Evolutionary conservation across 345 rosid genomes (phyloP).

Genomic region (Moricandia moricandioides): DNA sequence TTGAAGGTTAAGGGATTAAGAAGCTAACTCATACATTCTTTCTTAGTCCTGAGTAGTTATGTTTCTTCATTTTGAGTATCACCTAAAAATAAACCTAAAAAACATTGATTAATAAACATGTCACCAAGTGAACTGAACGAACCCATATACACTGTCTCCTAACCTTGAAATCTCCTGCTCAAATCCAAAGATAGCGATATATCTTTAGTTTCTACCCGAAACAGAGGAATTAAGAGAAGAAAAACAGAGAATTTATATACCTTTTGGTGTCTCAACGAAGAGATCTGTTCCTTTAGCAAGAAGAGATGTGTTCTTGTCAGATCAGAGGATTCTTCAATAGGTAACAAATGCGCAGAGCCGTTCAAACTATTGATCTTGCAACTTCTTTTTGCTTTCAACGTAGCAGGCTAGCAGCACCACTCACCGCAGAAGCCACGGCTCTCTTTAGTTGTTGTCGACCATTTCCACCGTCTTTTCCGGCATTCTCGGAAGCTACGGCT

Average conservation of each 20-base stretch:
- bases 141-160: too few relatives aligned
- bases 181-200: constrained; percentile 3
- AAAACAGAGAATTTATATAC: constrained; percentile 41
- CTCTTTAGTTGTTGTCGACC: constrained; percentile 40
- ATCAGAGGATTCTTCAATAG: constrained; percentile 57
- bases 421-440: constrained; percentile 90
- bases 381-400: constrained; percentile 75
- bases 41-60: constrained; percentile 66
- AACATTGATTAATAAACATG: not conserved
- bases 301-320: constrained; percentile 47
- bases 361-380: constrained; percentile 56
- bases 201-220: not conserved
- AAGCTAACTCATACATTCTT: constrained; percentile 45
- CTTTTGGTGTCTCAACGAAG: constrained; percentile 74
- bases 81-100: constrained; percentile 41
- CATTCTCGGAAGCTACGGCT: constrained; percentile 67
- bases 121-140: too few relatives aligned
- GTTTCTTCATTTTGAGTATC: constrained; percentile 61
- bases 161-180: constrained; percentile 65
- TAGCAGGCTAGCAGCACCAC: constrained; percentile 93
- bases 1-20: not conserved
- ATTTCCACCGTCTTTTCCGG: constrained; percentile 27
- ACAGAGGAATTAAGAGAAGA: constrained; percentile 1
- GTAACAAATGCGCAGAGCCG: constrained; percentile 58
- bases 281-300: constrained; percentile 75